Base-by-base conservation (phyloP, 2,329 filamentous ascomycete species). In the Drechslera avenae region DNA sequence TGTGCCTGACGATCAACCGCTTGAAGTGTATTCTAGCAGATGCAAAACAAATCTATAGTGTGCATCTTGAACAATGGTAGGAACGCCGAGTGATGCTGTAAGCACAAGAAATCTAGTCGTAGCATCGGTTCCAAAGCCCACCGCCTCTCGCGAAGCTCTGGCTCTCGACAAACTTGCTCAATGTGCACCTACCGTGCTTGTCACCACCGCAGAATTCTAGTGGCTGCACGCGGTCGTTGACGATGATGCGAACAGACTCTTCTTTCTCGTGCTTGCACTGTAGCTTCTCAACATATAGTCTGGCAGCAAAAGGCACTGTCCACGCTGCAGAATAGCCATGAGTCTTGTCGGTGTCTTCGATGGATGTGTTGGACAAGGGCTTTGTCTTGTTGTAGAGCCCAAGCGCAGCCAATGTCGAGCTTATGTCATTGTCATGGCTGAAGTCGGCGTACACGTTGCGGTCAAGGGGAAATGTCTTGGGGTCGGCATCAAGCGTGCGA, bases 241-340 rank as follows among this genome's bases (percentile, higher is more conserved):
- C 78, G 52, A 97, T 75, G 4, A 95, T 80, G 31, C 92, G 82
- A 9, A 97, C 89, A 44, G 88, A 78, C 71, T 94, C 88, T 66
- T 90, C 84, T 1, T 74, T 57, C n/a, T 75, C 71, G 12, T 68
- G 76, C 2, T 69, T 69, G 71, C 92, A 97, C 33, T 73, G 74
- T 83, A 96, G 86, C 80, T 93, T 94, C 80, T 97, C 92, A 30
- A 97, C 84, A 71, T 95, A 96, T 73, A 91, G 83, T 45, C 91
- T 80, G 14, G 84, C 86, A 0, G 82, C 89, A 73, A 97, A 96
- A 0, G 92, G 89, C 14, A 96, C 90, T 0, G 85, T 83, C 87
- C 89, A 93, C 12, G 86, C 82, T 0, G 90, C 84, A 9, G 88
- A 86, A 70, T 85, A 96, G 3, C 90, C 90, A 30, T 83, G 79